Evolutionary conservation across 257 asterid genomes (phyloP).

Genomic region (Penstemon eatonii): DNA sequence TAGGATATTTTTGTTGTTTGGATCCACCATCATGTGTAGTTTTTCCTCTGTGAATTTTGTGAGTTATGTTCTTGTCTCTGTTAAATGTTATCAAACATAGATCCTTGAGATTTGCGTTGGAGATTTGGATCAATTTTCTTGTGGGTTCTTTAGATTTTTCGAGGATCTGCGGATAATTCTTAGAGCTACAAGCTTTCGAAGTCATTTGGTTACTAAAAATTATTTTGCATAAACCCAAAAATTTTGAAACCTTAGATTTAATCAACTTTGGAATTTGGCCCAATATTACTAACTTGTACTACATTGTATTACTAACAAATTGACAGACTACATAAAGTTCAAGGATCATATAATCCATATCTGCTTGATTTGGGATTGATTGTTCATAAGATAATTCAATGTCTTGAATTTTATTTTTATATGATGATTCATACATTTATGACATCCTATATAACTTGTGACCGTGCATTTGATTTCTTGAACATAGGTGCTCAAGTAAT

Average conservation of each 20-base stretch:
- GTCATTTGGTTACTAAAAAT: no score
- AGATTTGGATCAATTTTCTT: no score
- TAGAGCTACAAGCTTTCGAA: no score
- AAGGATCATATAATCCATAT: no score
- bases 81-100: no score
- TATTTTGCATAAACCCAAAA: background rate
- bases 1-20: background rate
- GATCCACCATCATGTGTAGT: conserved; percentile 26
- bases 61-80: background rate
- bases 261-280: background rate
- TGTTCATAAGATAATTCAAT: background rate
- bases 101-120: conserved; percentile 10
- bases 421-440: background rate
- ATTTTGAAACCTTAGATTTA: background rate
- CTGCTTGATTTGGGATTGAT: no score
- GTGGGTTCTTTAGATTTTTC: no score
- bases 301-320: background rate
- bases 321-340: no score
- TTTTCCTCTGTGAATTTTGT: conserved; percentile 21
- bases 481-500: conserved; percentile 43
- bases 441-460: background rate
- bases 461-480: conserved; percentile 22
- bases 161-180: no score
- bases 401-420: background rate
- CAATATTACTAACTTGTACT: conserved; percentile 3